These are phyloP conservation scores for Cryphonectria radicalis DNA, from an alignment of 2,329 filamentous ascomycete species.

Conservation along the genomic window DNA sequence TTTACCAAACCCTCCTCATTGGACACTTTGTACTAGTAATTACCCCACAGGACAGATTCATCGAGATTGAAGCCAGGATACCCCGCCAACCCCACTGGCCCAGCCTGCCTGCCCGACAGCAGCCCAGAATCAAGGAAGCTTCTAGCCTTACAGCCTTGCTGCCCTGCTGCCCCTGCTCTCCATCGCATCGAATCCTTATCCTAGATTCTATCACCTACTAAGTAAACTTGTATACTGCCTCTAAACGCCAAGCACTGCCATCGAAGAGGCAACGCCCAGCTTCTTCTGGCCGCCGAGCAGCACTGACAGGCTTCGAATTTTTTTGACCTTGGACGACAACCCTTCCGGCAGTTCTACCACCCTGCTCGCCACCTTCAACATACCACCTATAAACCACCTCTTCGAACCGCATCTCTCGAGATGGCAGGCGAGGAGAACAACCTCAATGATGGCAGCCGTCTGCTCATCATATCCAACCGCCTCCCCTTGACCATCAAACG, in stretches of 20 bases:
- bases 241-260: background rate
- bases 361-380: background rate
- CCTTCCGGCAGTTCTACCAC: background rate
- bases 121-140: constrained; percentile 3
- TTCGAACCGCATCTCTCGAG: constrained; percentile 6
- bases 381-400: background rate
- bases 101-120: background rate
- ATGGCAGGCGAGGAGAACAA: constrained; percentile 22
- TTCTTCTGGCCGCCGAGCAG: background rate
- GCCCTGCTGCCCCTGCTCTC: too few relatives aligned
- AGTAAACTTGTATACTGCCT: background rate
- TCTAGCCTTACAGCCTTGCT: background rate
- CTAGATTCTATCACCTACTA: background rate
- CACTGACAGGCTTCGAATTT: background rate
- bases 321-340: background rate
- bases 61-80: background rate
- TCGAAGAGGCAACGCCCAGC: background rate
- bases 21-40: background rate
- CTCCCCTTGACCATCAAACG: constrained; percentile 96
- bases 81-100: constrained; percentile 3
- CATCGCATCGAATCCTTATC: background rate
- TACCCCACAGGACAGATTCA: background rate
- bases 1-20: too few relatives aligned
- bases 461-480: constrained; percentile 91
- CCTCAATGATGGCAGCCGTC: constrained; percentile 43